phyloP scores from a whole-genome alignment of 116 monocot genomes.

The Iris pallida region DNA sequence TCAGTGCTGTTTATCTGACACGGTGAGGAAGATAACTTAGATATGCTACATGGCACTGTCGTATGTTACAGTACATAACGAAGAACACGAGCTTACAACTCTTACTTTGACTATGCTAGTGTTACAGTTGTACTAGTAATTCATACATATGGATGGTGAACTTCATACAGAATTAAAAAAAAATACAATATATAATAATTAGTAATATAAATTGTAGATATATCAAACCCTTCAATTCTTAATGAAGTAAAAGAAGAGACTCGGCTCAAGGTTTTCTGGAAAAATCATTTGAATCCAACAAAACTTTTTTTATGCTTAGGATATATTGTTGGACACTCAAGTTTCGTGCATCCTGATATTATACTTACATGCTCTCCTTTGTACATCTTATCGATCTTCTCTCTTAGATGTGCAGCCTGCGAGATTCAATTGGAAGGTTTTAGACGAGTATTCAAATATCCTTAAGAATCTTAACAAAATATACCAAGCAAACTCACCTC shows the following conservation, averaged over 20 bases:
- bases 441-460: neutral
- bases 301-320: neutral
- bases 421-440: conserved; percentile 4
- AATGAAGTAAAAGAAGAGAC: neutral
- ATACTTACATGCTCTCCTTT: conserved; percentile 63
- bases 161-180: neutral
- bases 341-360: neutral
- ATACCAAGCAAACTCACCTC: conserved; percentile 39
- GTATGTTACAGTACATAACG: neutral
- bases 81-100: neutral
- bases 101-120: no score
- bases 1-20: conserved; percentile 89
- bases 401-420: conserved; percentile 70
- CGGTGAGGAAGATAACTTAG: neutral
- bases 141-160: neutral
- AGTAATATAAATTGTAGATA: neutral
- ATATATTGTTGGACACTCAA: no score
- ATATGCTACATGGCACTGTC: neutral
- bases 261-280: neutral
- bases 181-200: neutral
- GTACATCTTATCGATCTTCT: conserved; percentile 89
- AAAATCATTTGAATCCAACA: neutral
- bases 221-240: neutral
- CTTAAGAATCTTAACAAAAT: neutral
- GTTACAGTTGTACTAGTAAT: no score